Evolutionary conservation across 164 flowering plant species (phyloP), one percentile per base, ranked within the genome.

Genomic region (Umbilicus rupestris): DNA sequence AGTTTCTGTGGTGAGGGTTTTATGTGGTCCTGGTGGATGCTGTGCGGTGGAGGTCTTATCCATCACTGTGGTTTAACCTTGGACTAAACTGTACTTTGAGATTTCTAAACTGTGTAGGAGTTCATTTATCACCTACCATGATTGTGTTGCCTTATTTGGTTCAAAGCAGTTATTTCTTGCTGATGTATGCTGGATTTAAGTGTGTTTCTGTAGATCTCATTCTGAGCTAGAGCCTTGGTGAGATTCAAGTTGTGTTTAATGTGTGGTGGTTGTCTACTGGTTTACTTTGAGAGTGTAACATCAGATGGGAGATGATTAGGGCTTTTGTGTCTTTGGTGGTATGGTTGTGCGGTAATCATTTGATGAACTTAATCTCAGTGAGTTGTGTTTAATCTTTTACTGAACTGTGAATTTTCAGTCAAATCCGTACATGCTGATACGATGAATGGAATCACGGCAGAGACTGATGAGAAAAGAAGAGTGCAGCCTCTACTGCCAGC

Each of bases 401-500:
- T 3, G 9, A 1, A 6, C 52, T n/a, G 5, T 52, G 24, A 24
- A 52, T 22, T 52, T 55, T 26, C 60, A 55, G 60, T 55, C 3
- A 55, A 55, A 55, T 55, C 60, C 11, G 33, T 19, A 14, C 60
- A 55, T 55, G 12, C 33, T 28, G 60, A 55, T 24, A 24, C 75
- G 3, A 65, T 24, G 30, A 64, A 55, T 68, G 83, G 74, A 67
- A 82, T 41, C 29, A 63, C 49, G n/a, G 62, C 35, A 22, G 82
- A 71, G 24, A 72, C 78, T 63, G 78, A 73, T 24, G 78, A 74
- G 14, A 75, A 70, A 37, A 75, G 66, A 72, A 76, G 60, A 60
- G 69, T 66, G 10, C 73, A 78, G 57, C 69, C 82, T 20, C 73
- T 83, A 42, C 24, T 74, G 52, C 31, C 69, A 59, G 83, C 74